These are phyloP conservation scores for Yamadazyma sp. DNA, from an alignment of 805 yeast species.

Conservation along the genomic window DNA sequence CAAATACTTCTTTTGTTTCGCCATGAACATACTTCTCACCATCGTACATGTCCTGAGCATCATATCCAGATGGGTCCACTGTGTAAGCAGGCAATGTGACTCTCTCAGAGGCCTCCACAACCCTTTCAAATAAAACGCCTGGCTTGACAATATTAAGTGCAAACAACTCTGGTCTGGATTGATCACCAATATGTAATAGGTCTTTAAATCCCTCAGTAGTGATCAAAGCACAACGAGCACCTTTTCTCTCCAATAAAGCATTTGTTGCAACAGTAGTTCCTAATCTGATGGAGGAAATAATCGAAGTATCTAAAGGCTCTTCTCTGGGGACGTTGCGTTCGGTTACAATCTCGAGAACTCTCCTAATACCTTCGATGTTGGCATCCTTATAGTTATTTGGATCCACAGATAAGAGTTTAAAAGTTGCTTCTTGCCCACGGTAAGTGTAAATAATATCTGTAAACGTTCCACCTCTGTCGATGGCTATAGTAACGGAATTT, in stretches of 20 bases:
- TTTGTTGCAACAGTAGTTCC: constrained; percentile 32
- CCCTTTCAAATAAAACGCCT: constrained; percentile 17
- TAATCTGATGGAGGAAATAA: constrained; percentile 23
- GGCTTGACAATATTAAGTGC: constrained; percentile 21
- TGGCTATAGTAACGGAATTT: constrained; percentile 18
- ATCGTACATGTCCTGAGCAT: constrained; percentile 17
- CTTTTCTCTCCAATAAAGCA: constrained; percentile 23
- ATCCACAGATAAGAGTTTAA: constrained; percentile 80
- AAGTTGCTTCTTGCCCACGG: constrained; percentile 53
- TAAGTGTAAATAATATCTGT: constrained; percentile 38
- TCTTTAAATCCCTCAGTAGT: constrained; percentile 25
- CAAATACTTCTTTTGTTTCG: constrained; percentile 65
- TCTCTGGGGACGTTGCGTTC: constrained; percentile 39
- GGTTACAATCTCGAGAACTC: constrained; percentile 63
- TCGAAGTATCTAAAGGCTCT: constrained; percentile 19
- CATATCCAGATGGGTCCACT: constrained; percentile 20
- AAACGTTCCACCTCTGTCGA: constrained; percentile 29
- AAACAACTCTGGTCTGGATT: constrained; percentile 23
- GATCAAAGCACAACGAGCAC: constrained; percentile 20
- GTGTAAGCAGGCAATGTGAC: constrained; percentile 22
- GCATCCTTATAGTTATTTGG: constrained; percentile 85
- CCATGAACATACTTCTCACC: constrained; percentile 49
- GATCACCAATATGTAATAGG: constrained; percentile 23
- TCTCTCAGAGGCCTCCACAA: constrained; percentile 22
- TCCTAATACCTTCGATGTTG: constrained; percentile 82